A percentile compares a stretch with the other conserved stretches of the same genome.
Conservation (phyloP, 108 stramenopile genomes). For the Parietichytrium sp. region DNA sequence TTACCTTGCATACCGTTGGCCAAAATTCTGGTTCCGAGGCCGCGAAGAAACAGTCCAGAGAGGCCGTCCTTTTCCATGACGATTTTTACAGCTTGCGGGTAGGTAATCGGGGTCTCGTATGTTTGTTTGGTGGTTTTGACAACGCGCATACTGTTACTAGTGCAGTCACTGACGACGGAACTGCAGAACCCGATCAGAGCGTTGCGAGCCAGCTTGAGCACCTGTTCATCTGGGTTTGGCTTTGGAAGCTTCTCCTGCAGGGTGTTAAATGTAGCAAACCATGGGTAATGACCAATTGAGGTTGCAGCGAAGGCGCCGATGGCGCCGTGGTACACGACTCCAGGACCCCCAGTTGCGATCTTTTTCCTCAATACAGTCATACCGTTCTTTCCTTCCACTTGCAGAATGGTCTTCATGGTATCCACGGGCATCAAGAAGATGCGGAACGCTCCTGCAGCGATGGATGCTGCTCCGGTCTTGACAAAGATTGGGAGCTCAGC, state of each 20-base stretch:
- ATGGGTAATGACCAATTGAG: slow-evolving; percentile 94
- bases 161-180: slow-evolving; percentile 85
- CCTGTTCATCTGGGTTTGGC: slow-evolving; percentile 68
- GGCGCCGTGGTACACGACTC: slow-evolving; percentile 85
- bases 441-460: slow-evolving; percentile 82
- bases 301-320: slow-evolving; percentile 89
- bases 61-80: slow-evolving; percentile 86
- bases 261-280: slow-evolving; percentile 93
- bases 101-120: slow-evolving; percentile 74
- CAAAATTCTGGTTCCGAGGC: slow-evolving; percentile 94
- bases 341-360: slow-evolving; percentile 77
- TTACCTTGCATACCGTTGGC: slow-evolving; percentile 88
- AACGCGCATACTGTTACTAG: slow-evolving; percentile 95
- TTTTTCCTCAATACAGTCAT: slow-evolving; percentile 76
- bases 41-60: slow-evolving; percentile 87
- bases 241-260: slow-evolving; percentile 86
- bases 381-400: slow-evolving; percentile 91
- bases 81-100: slow-evolving; percentile 78
- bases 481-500: slow-evolving; percentile 74
- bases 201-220: slow-evolving; percentile 79
- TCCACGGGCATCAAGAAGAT: slow-evolving; percentile 93
- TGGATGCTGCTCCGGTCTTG: slow-evolving; percentile 79
- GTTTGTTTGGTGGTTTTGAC: slow-evolving; percentile 98
- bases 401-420: slow-evolving; percentile 85
- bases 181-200: slow-evolving; percentile 90